Conservation (phyloP, 768 basidiomycete genomes). For the Leccinum pellstonianum region DNA sequence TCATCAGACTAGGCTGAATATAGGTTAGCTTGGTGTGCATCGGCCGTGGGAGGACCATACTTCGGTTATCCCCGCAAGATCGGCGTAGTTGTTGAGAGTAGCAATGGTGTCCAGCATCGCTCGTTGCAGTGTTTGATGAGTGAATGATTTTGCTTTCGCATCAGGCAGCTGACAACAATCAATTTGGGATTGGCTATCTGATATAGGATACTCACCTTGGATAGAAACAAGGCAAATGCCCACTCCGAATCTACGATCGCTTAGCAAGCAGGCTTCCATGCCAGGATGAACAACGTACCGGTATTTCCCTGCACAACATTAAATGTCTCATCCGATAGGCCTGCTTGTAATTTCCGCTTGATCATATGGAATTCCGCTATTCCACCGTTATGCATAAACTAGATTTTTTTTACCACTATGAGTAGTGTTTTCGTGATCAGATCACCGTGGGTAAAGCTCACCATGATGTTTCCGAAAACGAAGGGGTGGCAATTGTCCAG, state of each 20-base stretch:
- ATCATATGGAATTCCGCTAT: constrained; percentile 80
- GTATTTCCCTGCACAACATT: constrained; percentile 91
- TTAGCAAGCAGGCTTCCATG: not conserved
- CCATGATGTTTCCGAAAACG: constrained; percentile 89
- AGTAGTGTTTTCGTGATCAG: not conserved
- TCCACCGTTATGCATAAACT: constrained; percentile 99
- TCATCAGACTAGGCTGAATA: constrained; percentile 80
- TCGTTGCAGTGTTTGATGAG: constrained; percentile 64
- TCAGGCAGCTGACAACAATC: constrained; percentile 63
- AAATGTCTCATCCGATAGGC: constrained; percentile 81
- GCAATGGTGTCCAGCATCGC: constrained; percentile 91
- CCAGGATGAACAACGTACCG: constrained; percentile 42
- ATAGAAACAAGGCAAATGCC: constrained; percentile 91
- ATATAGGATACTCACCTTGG: constrained; percentile 50
- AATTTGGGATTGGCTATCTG: not conserved
- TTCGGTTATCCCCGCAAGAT: constrained; percentile 71
- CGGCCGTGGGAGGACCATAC: constrained; percentile 35
- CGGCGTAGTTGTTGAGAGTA: constrained; percentile 70
- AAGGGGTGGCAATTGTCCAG: constrained; percentile 97
- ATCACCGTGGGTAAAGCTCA: constrained; percentile 29
- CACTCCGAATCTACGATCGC: constrained; percentile 81
- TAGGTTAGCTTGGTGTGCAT: constrained; percentile 3
- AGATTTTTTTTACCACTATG: not conserved
- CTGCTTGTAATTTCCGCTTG: constrained; percentile 76
- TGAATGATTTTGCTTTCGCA: constrained; percentile 72